Conservation (phyloP, 2,329 filamentous ascomycete species). For the Lithohypha guttulata region DNA sequence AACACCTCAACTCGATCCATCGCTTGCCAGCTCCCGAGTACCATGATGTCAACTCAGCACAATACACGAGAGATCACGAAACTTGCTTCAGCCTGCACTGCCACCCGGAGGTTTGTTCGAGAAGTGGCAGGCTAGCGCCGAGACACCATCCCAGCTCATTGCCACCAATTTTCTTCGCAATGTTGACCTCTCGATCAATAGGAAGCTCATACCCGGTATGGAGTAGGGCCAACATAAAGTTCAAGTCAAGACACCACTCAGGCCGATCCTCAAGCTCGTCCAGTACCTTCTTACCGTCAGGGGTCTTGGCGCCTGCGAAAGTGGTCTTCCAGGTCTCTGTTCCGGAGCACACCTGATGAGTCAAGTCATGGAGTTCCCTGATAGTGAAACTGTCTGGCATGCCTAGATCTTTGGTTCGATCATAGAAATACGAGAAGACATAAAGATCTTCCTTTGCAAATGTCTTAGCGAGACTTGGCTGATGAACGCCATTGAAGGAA, state of each 20-base stretch:
- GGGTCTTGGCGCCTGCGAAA: conserved; percentile 52
- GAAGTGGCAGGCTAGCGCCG: conserved; percentile 80
- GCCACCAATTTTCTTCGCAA: conserved; percentile 96
- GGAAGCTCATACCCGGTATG: conserved; percentile 98
- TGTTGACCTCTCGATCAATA: conserved; percentile 87
- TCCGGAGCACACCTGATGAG: conserved; percentile 73
- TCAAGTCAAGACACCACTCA: conserved; percentile 88
- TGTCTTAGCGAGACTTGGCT: conserved; percentile 83
- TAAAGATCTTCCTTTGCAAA: conserved; percentile 87
- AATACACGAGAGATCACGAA: no score
- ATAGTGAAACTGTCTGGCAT: conserved; percentile 98
- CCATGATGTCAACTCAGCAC: no score
- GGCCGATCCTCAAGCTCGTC: conserved; percentile 71
- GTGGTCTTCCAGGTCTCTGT: conserved; percentile 61
- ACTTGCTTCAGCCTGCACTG: conserved; percentile 74
- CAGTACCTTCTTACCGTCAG: conserved; percentile 53
- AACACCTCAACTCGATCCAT: not conserved
- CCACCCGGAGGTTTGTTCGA: conserved; percentile 78
- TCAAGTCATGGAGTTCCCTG: conserved; percentile 75
- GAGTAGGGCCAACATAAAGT: conserved; percentile 86
- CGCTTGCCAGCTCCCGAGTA: no score
- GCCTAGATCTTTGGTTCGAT: conserved; percentile 83
- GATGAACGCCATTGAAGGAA: conserved; percentile 95
- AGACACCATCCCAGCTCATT: conserved; percentile 98
- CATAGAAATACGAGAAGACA: conserved; percentile 96